Base-by-base conservation (phyloP, 2,329 filamentous ascomycete species). In the Colletotrichum viniferum region DNA sequence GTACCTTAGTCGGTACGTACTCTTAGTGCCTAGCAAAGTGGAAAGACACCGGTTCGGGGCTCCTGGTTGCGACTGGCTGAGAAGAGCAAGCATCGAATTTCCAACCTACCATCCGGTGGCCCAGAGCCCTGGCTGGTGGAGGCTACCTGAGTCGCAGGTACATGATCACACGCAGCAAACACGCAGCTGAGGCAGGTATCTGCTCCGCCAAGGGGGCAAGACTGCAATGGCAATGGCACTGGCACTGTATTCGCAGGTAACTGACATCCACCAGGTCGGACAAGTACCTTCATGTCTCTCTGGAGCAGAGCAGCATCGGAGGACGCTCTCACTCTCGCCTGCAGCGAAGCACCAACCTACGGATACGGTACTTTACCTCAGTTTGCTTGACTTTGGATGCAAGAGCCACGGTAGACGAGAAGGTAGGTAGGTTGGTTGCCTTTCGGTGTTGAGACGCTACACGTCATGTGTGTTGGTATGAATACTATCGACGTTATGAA, bases 111-210 rank as follows among this genome's bases (percentile, higher is more conserved):
- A 73, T 76, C 58, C 63, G 62, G 73, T 61, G 68, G 55, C 28
- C 56, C 55, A 67, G 38, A 56, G 64, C 73, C 69, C 69, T 62
- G 26, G 63, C 58, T 21, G 28, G 63, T 75, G 73, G 73, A 76
- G 69, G 69, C 21, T 30, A 9, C 28, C 64, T 75, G 69, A 69
- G 64, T 76, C 69, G 73, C 69, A 68, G 69, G 58, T 76, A 76
- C 73, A 69, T 69, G 63, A 73, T 69, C 43, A 69, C 63, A 68
- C 69, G 64, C 69, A 73, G 69, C 58, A 55, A 16, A 43, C 28
- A 26, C 26, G 62, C 55, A 30, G 73, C 43, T 48, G 55, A 68
- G 13, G 43, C 13, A 75, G 56, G 69, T 75, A 63, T 43, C 69
- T 48, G 10, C n/a, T 28, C 24, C 18, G 32, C 13, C 21, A 8